Evolutionary conservation across 768 basidiomycete genomes (phyloP), one percentile per base, ranked within the genome.

Genomic region (Rhodotorula graminis): DNA sequence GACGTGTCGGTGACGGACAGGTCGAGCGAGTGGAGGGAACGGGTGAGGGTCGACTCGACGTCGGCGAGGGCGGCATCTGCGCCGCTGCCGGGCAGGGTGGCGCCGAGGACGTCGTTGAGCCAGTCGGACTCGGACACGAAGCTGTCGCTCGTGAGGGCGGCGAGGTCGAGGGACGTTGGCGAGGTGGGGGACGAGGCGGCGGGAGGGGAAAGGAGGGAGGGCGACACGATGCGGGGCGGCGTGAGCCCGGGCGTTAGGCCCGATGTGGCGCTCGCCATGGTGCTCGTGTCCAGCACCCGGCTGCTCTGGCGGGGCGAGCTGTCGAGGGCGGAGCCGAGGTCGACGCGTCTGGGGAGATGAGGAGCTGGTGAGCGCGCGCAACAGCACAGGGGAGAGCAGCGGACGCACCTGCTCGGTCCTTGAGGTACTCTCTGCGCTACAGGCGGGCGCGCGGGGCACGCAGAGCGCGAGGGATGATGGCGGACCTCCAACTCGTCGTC

Each of bases 1-100:
- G 93, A 91, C 0, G 93, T 94, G 77, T 97, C 94, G 79, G 93
- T 89, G 56, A 88, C 88, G 49, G 92, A 88, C 52, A 93, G 86
- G 72, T 95, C 92, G 37, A 96, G 85, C 27, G 67, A 27, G 55
- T 64, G 49, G 11, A 75, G 46, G 3, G 73, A 69, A 18, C 49
- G 44, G 2, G 69, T 46, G 47, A 75, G 64, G 49, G 61, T 44
- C 2, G 59, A 37, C 50, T 75, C 70, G 74, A 75, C 59, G 11
- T 67, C 58, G n/a, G 50, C 56, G 64, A 63, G 49, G 37, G 50
- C 58, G 52, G 27, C 15, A 3, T 16, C 27, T 58, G 25, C 40
- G 18, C 16, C 0, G 49, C 44, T 29, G n/a, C 31, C 8, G 4
- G 25, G 23, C 25, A 56, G 31, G 14, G 31, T 50, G 7, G 44